Conservation (phyloP, 2,329 filamentous ascomycete species). For the Claviceps quebecensis region DNA sequence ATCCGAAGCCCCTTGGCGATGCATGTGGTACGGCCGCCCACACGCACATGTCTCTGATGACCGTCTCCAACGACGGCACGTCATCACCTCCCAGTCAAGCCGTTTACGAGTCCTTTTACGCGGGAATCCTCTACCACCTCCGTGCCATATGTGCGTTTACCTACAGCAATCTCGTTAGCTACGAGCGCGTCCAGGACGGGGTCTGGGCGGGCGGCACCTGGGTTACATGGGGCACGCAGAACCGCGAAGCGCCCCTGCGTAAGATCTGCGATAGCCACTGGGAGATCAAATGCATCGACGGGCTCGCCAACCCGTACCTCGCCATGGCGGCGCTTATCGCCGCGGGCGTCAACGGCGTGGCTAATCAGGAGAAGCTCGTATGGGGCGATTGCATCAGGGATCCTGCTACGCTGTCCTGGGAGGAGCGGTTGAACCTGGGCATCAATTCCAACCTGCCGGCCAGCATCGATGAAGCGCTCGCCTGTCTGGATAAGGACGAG, state of each 20-base stretch:
- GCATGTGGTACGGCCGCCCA: slow-evolving; percentile 53
- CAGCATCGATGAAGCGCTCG: slow-evolving; percentile 39
- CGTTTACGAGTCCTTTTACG: slow-evolving; percentile 54
- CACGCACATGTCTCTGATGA: slow-evolving; percentile 51
- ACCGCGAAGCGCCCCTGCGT: slow-evolving; percentile 60
- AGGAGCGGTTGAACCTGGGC: slow-evolving; percentile 36
- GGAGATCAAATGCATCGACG: slow-evolving; percentile 70
- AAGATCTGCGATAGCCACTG: slow-evolving; percentile 54
- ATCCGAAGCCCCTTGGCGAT: slow-evolving; percentile 52
- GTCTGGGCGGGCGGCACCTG: slow-evolving; percentile 66
- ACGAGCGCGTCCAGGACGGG: slow-evolving; percentile 54
- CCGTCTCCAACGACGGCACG: slow-evolving; percentile 7
- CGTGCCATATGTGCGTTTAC: slow-evolving; percentile 55
- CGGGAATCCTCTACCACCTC: slow-evolving; percentile 53
- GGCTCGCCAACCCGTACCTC: slow-evolving; percentile 65
- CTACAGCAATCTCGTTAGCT: slow-evolving; percentile 51
- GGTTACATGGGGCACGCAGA: slow-evolving; percentile 71
- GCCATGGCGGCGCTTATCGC: slow-evolving; percentile 24
- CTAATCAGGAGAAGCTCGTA: slow-evolving; percentile 22
- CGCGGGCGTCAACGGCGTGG: slow-evolving; percentile 17
- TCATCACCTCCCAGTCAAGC: slow-evolving; percentile 14
- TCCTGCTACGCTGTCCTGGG: slow-evolving; percentile 33
- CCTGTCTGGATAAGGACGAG: slow-evolving; percentile 32
- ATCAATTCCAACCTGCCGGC: slow-evolving; percentile 40
- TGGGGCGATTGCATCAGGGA: slow-evolving; percentile 42